phyloP scores from a whole-genome alignment of 805 yeast species.

The Candida saitoana region DNA sequence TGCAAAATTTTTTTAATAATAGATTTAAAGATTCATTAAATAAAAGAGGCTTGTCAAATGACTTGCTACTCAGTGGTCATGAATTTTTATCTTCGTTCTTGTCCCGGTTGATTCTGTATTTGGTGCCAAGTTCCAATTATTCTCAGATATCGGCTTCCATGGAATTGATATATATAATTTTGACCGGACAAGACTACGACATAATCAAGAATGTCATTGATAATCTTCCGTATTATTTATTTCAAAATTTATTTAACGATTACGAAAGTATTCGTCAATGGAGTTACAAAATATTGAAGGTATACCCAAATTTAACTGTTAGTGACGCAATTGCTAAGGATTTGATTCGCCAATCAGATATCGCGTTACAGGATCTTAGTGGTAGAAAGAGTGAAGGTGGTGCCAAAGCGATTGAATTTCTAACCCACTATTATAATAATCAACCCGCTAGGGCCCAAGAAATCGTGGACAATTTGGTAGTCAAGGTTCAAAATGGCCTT shows the following conservation, averaged over 20 bases:
- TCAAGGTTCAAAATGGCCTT: conserved; percentile 27
- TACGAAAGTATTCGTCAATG: conserved; percentile 70
- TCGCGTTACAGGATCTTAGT: conserved; percentile 35
- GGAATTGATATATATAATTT: conserved; percentile 1
- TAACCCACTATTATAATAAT: conserved; percentile 34
- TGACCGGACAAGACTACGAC: conserved; percentile 1
- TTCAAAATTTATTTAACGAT: conserved; percentile 60
- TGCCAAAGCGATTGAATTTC: conserved; percentile 58
- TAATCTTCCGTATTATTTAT: conserved; percentile 30
- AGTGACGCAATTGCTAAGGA: background rate
- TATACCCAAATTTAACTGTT: background rate
- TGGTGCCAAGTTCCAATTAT: conserved; percentile 45
- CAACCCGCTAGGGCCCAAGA: conserved; percentile 12
- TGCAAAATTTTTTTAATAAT: conserved; percentile 53
- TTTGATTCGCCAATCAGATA: conserved; percentile 5
- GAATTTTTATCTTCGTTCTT: conserved; percentile 7
- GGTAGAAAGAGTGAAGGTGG: conserved; percentile 78
- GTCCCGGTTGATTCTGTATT: conserved; percentile 41
- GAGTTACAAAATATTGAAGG: conserved; percentile 29
- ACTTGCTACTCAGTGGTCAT: conserved; percentile 15
- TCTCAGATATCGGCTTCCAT: conserved; percentile 26
- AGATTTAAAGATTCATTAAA: conserved; percentile 69
- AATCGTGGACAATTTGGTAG: conserved; percentile 29
- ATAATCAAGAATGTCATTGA: conserved; percentile 9
- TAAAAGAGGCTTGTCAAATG: too few species aligned